Evolutionary conservation across 1,139 yeast species (phyloP).

Genomic region (Saccharomyces hybrid): DNA sequence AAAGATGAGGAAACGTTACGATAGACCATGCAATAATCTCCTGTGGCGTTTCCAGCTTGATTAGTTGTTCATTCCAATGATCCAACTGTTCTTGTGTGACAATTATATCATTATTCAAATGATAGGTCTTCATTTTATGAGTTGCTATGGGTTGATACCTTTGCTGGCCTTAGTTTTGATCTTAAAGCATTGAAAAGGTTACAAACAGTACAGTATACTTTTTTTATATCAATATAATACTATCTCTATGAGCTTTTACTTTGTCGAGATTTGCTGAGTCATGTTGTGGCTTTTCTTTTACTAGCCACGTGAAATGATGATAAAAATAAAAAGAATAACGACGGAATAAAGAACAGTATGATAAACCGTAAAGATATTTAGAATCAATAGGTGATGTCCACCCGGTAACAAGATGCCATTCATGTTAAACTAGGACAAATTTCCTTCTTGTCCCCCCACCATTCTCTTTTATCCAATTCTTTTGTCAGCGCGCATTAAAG

Average conservation of each 20-base stretch:
- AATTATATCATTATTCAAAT: conserved; percentile 24
- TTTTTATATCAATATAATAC: background rate
- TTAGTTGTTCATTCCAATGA: conserved; percentile 56
- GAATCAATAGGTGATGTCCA: background rate
- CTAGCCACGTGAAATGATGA: background rate
- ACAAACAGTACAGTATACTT: background rate
- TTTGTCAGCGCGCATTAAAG: background rate
- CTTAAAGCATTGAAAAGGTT: background rate
- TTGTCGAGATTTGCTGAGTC: background rate
- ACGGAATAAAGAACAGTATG: background rate
- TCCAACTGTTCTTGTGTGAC: conserved; percentile 46
- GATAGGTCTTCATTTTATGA: conserved; percentile 9
- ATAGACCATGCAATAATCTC: conserved; percentile 80
- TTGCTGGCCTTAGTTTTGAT: background rate
- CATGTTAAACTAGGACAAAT: background rate
- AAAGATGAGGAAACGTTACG: conserved; percentile 69
- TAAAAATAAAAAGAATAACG: background rate
- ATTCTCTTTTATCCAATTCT: background rate
- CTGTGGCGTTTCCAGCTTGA: conserved; percentile 47
- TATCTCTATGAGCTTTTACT: background rate
- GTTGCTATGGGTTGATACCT: background rate
- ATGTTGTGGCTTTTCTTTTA: background rate
- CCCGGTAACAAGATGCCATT: background rate
- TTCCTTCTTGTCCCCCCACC: background rate
- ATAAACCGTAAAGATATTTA: background rate